Evolutionary conservation across 805 yeast genomes (phyloP), one percentile per base, ranked within the genome.

Genomic region (Cyberlindnera mrakii): DNA sequence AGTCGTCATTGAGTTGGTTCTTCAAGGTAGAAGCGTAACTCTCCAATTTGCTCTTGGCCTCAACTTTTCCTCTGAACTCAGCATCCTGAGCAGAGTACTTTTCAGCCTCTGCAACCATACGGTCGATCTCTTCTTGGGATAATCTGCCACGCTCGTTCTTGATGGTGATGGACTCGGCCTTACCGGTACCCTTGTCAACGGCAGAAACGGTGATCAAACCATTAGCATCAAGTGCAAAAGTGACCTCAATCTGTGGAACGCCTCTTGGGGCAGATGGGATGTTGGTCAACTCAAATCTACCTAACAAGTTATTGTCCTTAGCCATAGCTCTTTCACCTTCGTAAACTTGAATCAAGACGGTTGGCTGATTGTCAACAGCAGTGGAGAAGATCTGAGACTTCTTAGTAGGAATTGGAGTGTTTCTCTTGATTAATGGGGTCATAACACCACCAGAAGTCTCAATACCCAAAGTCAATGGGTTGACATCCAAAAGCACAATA

Each of bases 101-200:
- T 70, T 89, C 98, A 57, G 97, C 97, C 64, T 91, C 98, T 62
- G 81, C 93, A 51, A 91, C 96, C 96, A 91, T 91, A 71, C 91
- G 87, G 59, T 91, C 97, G 59, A 91, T 90, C 51, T 89, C 96
- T 50, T 90, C 96, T 72, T 87, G 84, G 20, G 91, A 76, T 61
- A 89, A 77, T 75, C 97, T 85, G 60, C 96, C 96, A 74, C 87
- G 87, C 68, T 89, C 96, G 60, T 89, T 89, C 58, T 88, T 85
- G 64, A 89, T 89, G 43, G 96, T 87, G 62, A 89, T 85, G 58
- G 91, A 82, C 68, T 90, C 88, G 45, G 85, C 75, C 69, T 86
- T 85, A 67, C 96, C 97, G 44, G 96, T 87, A 62, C 93, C 96
- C 74, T 89, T 89, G 64, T 89, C 97, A 52, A 85, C 74, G 45